Evolutionary conservation across 805 yeast species (phyloP).

Genomic region (Ogataea polymorpha): DNA sequence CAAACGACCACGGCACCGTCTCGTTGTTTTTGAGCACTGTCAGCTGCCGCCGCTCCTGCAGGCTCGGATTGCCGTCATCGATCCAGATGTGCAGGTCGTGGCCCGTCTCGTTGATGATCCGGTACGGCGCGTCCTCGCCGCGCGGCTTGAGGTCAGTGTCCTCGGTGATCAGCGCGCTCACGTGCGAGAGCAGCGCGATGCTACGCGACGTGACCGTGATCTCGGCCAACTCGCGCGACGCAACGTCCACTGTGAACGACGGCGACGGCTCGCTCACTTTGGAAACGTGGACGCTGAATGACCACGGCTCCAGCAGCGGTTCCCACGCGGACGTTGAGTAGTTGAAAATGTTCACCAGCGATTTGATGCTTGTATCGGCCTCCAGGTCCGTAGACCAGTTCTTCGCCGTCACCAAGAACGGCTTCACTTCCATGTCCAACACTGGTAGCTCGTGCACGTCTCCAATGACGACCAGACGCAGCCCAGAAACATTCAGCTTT

Average conservation of each 20-base stretch:
- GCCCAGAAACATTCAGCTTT: constrained; percentile 64
- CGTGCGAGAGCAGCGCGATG: constrained; percentile 70
- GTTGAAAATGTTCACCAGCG: constrained; percentile 74
- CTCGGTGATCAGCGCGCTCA: constrained; percentile 54
- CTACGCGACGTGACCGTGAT: constrained; percentile 79
- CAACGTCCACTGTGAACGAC: constrained; percentile 59
- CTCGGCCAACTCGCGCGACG: constrained; percentile 76
- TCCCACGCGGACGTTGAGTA: constrained; percentile 94
- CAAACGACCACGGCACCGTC: constrained; percentile 80
- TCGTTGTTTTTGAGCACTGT: constrained; percentile 46
- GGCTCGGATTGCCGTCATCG: constrained; percentile 38
- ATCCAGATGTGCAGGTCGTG: constrained; percentile 78
- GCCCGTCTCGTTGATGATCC: constrained; percentile 82
- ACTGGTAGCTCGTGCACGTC: constrained; percentile 90
- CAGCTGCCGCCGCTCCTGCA: constrained; percentile 29
- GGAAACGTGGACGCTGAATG: constrained; percentile 67
- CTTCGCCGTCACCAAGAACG: constrained; percentile 63
- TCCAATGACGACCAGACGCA: constrained; percentile 80
- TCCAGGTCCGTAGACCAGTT: constrained; percentile 87
- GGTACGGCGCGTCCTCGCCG: constrained; percentile 80
- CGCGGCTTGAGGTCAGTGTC: constrained; percentile 58
- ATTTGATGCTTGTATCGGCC: constrained; percentile 61
- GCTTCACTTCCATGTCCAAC: constrained; percentile 67
- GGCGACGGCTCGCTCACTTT: constrained; percentile 44
- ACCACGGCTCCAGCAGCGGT: constrained; percentile 87